Percentiles rank a stretch among this genome's conserved stretches.
These are phyloP conservation scores for Eustoma russellianum DNA, from an alignment of 257 asterid species.

Conservation along the genomic window DNA sequence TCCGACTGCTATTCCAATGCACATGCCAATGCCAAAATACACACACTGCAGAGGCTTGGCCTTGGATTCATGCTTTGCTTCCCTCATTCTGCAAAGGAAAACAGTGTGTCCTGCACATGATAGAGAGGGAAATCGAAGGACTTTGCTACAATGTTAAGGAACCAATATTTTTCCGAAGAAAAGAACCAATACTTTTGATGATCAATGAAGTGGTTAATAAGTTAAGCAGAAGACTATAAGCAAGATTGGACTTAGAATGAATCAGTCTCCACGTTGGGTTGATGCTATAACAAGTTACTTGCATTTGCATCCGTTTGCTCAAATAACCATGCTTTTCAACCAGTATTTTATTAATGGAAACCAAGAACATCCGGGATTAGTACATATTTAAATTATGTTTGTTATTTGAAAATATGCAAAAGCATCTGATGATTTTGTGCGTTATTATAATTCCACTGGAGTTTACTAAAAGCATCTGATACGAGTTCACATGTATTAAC, in stretches of 20 bases:
- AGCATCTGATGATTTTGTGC: too few relatives aligned
- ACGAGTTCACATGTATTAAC: too few relatives aligned
- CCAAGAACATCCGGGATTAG: too few relatives aligned
- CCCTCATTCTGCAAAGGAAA: conserved; percentile 2
- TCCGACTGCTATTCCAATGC: conserved; percentile 7
- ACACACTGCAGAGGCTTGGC: conserved; percentile 7
- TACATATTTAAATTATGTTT: too few relatives aligned
- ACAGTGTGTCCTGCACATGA: not conserved
- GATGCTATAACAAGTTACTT: conserved; percentile 7
- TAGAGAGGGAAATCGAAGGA: not conserved
- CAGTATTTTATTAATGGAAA: too few relatives aligned
- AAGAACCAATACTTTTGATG: not conserved
- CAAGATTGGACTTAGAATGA: not conserved
- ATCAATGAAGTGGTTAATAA: not conserved
- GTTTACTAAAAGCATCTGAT: too few relatives aligned
- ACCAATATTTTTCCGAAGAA: not conserved
- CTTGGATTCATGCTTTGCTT: not conserved
- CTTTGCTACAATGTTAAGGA: conserved; percentile 1
- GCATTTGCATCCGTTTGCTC: too few relatives aligned
- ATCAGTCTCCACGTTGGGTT: not conserved
- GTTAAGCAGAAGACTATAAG: not conserved
- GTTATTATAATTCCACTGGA: too few relatives aligned
- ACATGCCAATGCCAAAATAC: conserved; percentile 10
- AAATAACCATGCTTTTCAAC: too few relatives aligned
- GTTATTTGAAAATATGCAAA: too few relatives aligned